Base-by-base conservation (phyloP, 1,139 yeast genomes). In the Hansenula sp. region DNA sequence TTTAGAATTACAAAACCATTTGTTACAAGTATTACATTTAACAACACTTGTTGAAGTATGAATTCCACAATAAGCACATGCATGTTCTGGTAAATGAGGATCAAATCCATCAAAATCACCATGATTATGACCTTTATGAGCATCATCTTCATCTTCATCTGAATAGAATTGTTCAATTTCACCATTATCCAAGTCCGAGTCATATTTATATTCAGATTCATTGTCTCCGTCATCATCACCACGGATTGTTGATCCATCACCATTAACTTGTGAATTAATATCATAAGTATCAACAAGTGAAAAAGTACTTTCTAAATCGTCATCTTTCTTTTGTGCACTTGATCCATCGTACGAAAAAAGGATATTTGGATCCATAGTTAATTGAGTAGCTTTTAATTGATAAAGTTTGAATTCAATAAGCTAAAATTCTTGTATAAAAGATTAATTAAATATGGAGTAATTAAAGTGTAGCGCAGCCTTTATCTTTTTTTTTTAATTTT, bases 1-100 rank as follows among this genome's bases (percentile, higher is more conserved):
- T 44, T 79, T 77, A n/a, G 86, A 75, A 59, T 90, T 90, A 65
- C 97, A 90, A 60, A 90, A 90, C 97, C 97, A 90, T 59, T 80
- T 82, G 55, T 77, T 64, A 62, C 97, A 89, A 6, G 75, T 70
- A 44, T 77, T 76, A 65, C 97, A 90, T 52, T 82, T 79, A 32
- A 85, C 84, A 18, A 89, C 84, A 37, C 83, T 71, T 10, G 77
- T 63, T 0, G 88, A 74, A 6, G 77, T 65, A 48, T 80, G 80
- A 28, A 87, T 71, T 1, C 90, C 94, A 65, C 97, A 90, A 59
- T 89, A 89, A 2, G 82, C 68, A 55, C 90, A 82, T 0, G 83
- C 77, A 53, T 64, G 62, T 20, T 62, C 66, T 3, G 67, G 55
- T 5, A 54, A 44, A 1, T 44, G 39, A 18, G 14, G 13, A 12